Percentiles rank a stretch among this genome's conserved stretches.
Evolutionary conservation across 495 filamentous ascomycete species (phyloP).

Genomic region (Penicillium bovifimosum): DNA sequence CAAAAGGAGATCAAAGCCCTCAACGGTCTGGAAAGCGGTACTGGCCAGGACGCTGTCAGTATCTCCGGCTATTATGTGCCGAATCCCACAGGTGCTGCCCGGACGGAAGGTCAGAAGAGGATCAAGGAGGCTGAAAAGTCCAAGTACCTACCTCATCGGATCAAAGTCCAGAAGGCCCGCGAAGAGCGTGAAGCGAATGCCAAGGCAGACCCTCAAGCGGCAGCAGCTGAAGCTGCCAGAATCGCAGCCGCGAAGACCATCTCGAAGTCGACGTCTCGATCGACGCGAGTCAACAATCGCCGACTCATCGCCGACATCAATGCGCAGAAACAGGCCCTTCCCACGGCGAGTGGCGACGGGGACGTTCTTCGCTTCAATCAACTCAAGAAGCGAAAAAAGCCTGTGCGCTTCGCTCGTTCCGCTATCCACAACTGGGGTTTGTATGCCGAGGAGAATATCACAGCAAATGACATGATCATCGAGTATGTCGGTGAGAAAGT

Average conservation of each 20-base stretch:
- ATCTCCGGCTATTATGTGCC: conserved; percentile 91
- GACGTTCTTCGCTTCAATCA: conserved; percentile 97
- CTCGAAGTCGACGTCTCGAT: conserved; percentile 73
- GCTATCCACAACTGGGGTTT: conserved; percentile 99
- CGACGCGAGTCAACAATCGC: conserved; percentile 91
- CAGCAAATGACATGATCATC: conserved; percentile 99
- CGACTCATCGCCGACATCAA: conserved; percentile 90
- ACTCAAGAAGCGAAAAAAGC: conserved; percentile 98
- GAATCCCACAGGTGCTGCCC: conserved; percentile 75
- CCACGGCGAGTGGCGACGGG: conserved; percentile 61
- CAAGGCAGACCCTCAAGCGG: conserved; percentile 62
- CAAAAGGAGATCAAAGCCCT: conserved; percentile 85
- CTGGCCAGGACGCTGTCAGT: conserved; percentile 45
- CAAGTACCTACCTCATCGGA: conserved; percentile 94
- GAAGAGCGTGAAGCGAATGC: conserved; percentile 81
- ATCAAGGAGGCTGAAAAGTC: conserved; percentile 96
- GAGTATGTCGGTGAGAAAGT: conserved; percentile 99
- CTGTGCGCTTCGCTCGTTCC: conserved; percentile 93
- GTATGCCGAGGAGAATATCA: conserved; percentile 95
- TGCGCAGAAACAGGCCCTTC: conserved; percentile 82
- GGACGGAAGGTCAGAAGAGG: conserved; percentile 89
- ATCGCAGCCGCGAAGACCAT: conserved; percentile 72
- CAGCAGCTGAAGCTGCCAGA: conserved; percentile 61
- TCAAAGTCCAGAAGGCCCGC: conserved; percentile 84
- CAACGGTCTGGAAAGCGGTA: conserved; percentile 54